Evolutionary conservation across 495 filamentous ascomycete genomes (phyloP).

Genomic region (Penicillium psychrofluorescens): DNA sequence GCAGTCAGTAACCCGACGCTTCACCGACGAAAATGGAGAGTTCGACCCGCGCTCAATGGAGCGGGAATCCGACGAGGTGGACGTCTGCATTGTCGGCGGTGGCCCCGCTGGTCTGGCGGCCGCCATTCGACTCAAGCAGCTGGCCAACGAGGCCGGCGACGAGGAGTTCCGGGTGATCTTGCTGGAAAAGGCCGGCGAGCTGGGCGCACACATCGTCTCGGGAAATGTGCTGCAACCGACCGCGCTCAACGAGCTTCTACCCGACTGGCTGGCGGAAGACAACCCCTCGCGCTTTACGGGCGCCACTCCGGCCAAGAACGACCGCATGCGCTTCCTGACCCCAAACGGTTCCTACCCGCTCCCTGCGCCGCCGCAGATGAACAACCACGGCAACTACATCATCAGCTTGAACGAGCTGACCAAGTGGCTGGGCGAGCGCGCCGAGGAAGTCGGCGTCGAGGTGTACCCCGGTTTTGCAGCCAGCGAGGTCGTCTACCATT

Average conservation of each 20-base stretch:
- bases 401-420: conserved; percentile 88
- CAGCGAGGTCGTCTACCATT: conserved; percentile 79
- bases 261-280: conserved; percentile 84
- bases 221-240: conserved; percentile 92
- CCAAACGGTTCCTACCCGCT: conserved; percentile 69
- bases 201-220: conserved; percentile 92
- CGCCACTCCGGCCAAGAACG: conserved; percentile 71
- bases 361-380: conserved; percentile 91
- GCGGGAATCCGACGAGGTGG: conserved; percentile 85
- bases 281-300: conserved; percentile 80
- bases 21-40: conserved; percentile 51
- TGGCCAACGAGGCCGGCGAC: conserved; percentile 91
- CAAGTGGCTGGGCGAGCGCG: conserved; percentile 91
- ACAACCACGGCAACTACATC: conserved; percentile 97
- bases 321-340: conserved; percentile 95
- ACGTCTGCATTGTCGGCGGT: conserved; percentile 94
- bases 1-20: conserved; percentile 33
- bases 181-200: conserved; percentile 90
- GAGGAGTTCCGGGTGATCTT: conserved; percentile 90
- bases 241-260: conserved; percentile 82
- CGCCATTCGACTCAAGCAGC: conserved; percentile 90
- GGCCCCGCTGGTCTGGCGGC: conserved; percentile 88
- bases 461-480: conserved; percentile 95
- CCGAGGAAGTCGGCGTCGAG: conserved; percentile 97
- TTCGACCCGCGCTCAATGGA: conserved; percentile 71